Base-by-base conservation (phyloP, 139 green algal genomes). In the Spirogloea muscicola region DNA sequence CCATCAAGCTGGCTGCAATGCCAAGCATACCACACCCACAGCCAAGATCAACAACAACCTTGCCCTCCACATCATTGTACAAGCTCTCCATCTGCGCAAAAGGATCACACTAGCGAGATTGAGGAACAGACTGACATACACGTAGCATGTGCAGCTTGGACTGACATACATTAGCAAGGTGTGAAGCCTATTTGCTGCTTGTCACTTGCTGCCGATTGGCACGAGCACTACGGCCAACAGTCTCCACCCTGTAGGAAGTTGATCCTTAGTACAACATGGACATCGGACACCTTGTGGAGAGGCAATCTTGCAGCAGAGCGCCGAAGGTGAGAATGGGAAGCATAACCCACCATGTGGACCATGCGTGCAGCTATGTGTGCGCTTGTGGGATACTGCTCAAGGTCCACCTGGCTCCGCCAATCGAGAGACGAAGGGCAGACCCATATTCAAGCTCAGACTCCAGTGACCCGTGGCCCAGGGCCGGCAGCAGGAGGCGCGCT, bases 311-410 rank as follows among this genome's bases (percentile, higher is more conserved):
- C 33, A 10, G 16, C 29, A 38, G 33, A 38, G 31, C 55, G 33
- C 33, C 10, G 55, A 16, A 13, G 13, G 13, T 38, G 31, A 38
- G 31, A 10, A 64, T 64, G 31, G 55, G 55, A 13, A 10, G 13
- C 13, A 13, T 27, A 21, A 38, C 55, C 9, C 13, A 68, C 60
- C 44, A 84, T 90, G 72, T 89, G 93, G 2, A 97, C 84, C 81
- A 97, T 86, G 2, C 84, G 74, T 0, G 91, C 83, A 1, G 93
- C 93, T 0, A 97, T 78, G 49, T 96, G 81, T 2, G 92, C 63
- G 0, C 88, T 84, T 6, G 93, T 97, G 13, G 93, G 86, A 76
- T 97, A 97, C 87, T 97, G 93, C 84, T 97, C 93, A 46, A 97
- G 71, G 33, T 93, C 87, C 1, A 94, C 51, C 58, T 96, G 65